Evolutionary conservation across 192 early-diverging fungal genomes (phyloP), one percentile per base, ranked within the genome.

Genomic region (Coemansia sp.): DNA sequence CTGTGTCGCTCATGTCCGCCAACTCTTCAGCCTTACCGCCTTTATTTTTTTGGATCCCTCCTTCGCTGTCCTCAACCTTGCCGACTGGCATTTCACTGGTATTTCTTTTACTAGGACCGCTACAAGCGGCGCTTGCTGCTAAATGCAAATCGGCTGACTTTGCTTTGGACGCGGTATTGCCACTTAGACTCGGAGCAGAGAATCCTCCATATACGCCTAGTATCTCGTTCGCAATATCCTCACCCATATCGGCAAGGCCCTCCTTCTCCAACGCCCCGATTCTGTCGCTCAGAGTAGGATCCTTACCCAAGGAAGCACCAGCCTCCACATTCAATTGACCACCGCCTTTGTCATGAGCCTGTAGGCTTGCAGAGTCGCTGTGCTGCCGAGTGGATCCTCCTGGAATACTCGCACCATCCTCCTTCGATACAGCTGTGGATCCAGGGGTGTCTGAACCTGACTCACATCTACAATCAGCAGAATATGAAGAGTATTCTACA

Each of bases 1-100:
- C 79, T 2, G 6, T 62, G 6, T 69, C 70, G 22, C 51, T 67
- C 76, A 79, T 79, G 48, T 79, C 76, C 19, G 54, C 17, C 22
- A 77, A 45, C 19, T 64, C 57, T 14, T 50, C 66, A 39, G 19
- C 37, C 39, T 64, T 25, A 22, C 13, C 10, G 44, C 44, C 8
- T 9, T 14, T 4, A 45, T 45, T 45, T 45, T 45, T 14, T 45
- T 45, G 44, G 13, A 14, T 9, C 44, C 13, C 13, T 9, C 13
- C 13, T 14, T 14, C 44, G 13, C 10, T 9, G 44, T 14, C 44
- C 8, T 45, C 44, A 14, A 45, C 44, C 13, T 45, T 45, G 2
- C 44, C 44, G 10, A 4, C 1, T 45, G 13, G 2, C 13, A 12
- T 54, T 8, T 22, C 8, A 9, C 13, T 54, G 51, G 16, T 5